Evolutionary conservation across 2,329 filamentous ascomycete genomes (phyloP).

Genomic region (Colletotrichum sp.): DNA sequence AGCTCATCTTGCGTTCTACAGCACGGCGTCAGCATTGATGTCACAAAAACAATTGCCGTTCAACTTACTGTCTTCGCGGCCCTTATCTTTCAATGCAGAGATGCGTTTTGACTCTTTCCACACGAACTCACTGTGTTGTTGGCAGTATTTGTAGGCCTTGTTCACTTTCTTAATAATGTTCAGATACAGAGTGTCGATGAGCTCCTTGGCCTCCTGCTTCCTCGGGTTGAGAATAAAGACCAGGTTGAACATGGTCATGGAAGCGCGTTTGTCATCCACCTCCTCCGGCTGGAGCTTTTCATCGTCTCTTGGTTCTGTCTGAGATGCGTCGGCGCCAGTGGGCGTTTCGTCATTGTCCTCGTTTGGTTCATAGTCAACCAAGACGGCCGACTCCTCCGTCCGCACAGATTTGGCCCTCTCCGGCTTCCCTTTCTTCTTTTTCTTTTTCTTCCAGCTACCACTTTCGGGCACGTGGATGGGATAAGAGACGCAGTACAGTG

Average conservation of each 20-base stretch:
- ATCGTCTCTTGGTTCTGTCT: conserved; percentile 28
- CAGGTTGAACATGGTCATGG: conserved; percentile 97
- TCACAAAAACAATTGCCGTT: neutral
- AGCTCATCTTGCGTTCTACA: conserved; percentile 63
- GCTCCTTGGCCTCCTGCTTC: conserved; percentile 74
- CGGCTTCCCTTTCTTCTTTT: conserved; percentile 45
- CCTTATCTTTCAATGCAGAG: conserved; percentile 80
- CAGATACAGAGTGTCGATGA: conserved; percentile 80
- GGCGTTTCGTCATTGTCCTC: conserved; percentile 30
- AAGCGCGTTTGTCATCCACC: conserved; percentile 66
- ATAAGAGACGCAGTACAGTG: conserved; percentile 80
- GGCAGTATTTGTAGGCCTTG: conserved; percentile 90
- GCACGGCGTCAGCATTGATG: conserved; percentile 12
- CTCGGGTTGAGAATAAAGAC: conserved; percentile 90
- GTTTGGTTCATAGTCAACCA: conserved; percentile 24
- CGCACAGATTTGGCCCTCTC: conserved; percentile 25
- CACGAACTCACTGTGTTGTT: conserved; percentile 88
- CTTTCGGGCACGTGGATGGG: conserved; percentile 83
- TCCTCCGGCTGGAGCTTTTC: conserved; percentile 48
- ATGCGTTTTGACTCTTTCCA: conserved; percentile 90
- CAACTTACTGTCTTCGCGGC: conserved; percentile 67
- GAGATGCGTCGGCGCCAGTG: conserved; percentile 31
- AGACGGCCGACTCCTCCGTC: conserved; percentile 32
- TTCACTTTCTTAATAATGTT: conserved; percentile 92
- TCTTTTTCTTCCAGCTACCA: conserved; percentile 76